These are phyloP conservation scores for Eragrostis nindensis DNA, from an alignment of 176 grass and related monocot genomes.

Conservation along the genomic window DNA sequence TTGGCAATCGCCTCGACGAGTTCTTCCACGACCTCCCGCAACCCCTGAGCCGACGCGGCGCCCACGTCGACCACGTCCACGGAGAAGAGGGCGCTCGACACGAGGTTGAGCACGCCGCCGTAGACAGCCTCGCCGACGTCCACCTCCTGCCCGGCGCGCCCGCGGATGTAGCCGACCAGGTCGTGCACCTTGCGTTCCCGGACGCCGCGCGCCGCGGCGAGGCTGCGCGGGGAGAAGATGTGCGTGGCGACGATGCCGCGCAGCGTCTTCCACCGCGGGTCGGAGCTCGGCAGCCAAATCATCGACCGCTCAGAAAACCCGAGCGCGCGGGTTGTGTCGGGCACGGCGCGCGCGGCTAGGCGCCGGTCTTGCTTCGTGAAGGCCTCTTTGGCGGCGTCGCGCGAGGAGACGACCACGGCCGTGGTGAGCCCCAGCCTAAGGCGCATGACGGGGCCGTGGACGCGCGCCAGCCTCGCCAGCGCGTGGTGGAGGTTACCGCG, in stretches of 20 bases:
- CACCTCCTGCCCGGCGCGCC: not conserved
- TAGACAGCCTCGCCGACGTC: conserved; percentile 21
- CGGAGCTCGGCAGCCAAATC: conserved; percentile 37
- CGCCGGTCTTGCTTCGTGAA: not conserved
- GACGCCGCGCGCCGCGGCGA: conserved; percentile 3
- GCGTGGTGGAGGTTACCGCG: conserved; percentile 27
- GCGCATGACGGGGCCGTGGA: conserved; percentile 50
- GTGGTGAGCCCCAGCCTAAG: conserved; percentile 40
- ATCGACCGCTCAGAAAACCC: conserved; percentile 15
- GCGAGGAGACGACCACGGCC: too few species aligned
- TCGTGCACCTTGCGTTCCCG: conserved; percentile 32
- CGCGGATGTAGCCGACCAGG: not conserved
- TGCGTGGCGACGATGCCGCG: conserved; percentile 31
- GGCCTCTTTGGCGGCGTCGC: too few species aligned
- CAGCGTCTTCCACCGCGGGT: conserved; percentile 30
- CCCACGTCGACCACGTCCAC: conserved; percentile 33
- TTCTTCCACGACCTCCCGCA: not conserved
- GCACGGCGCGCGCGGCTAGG: conserved; percentile 34
- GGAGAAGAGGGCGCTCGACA: conserved; percentile 41
- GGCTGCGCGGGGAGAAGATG: conserved; percentile 34
- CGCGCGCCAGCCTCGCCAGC: conserved; percentile 35
- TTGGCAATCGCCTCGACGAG: not conserved
- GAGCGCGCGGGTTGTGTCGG: not conserved
- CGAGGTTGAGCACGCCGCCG: conserved; percentile 32
- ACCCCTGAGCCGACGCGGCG: conserved; percentile 9